A percentile compares a stretch with the other conserved stretches of the same genome.
phyloP scores from a whole-genome alignment of 202 grass and related monocot genomes.

The Saccharum hybrid region DNA sequence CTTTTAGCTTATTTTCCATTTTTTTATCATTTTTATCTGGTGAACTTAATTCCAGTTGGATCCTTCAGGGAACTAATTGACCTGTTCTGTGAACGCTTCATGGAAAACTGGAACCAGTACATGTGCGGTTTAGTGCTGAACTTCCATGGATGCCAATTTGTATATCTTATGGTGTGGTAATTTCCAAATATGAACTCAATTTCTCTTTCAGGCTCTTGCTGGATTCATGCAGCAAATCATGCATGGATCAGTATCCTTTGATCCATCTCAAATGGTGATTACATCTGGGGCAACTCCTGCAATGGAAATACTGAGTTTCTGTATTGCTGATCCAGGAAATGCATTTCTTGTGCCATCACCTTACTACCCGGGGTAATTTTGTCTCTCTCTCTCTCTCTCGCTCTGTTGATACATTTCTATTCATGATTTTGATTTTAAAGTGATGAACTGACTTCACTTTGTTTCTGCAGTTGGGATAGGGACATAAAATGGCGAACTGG shows the following conservation, averaged over 20 bases:
- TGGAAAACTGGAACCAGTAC: background rate
- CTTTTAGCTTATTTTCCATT: background rate
- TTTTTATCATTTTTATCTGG: background rate
- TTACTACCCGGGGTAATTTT: conserved; percentile 91
- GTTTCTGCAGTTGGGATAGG: conserved; percentile 80
- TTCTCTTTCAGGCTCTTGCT: conserved; percentile 73
- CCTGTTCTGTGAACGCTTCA: conserved; percentile 2
- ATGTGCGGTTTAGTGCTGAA: background rate
- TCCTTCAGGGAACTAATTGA: background rate
- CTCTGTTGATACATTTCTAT: conserved; percentile 7
- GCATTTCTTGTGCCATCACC: conserved; percentile 98
- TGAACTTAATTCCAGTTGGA: conserved; percentile 1
- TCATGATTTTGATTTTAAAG: conserved; percentile 10
- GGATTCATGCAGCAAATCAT: conserved; percentile 90
- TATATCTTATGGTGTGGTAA: background rate
- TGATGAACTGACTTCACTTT: conserved; percentile 4
- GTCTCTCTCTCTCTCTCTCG: conserved; percentile 22
- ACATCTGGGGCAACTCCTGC: conserved; percentile 91
- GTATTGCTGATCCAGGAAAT: conserved; percentile 97
- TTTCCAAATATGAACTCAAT: conserved; percentile 38
- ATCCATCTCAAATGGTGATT: conserved; percentile 89
- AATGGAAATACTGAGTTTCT: conserved; percentile 94
- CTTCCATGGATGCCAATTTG: background rate
- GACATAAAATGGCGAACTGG: conserved; percentile 92
- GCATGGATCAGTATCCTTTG: conserved; percentile 72